Evolutionary conservation across 2,329 filamentous ascomycete species (phyloP), one percentile per base, ranked within the genome.

Genomic region (Aureobasidium sp.): DNA sequence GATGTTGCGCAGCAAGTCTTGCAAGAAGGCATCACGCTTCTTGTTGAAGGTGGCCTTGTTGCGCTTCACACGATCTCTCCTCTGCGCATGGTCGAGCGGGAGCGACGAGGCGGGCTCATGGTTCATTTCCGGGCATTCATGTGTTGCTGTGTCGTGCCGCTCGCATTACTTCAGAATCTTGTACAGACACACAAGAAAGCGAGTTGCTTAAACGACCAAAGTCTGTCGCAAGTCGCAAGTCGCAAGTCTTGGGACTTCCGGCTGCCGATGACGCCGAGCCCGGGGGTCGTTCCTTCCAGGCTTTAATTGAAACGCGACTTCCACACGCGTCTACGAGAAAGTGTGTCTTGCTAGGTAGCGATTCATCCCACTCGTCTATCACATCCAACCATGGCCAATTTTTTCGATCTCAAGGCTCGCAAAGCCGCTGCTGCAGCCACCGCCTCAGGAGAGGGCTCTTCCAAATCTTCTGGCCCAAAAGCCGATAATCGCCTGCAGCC

Each of bases 341-440:
- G 21, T 10, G 29, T n/a, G 13, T 13, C 10, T 15, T 39, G 52
- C 29, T 32, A n/a, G 45, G 39, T 29, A 36, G 16, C n/a, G 9
- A 45, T 39, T 44, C 25, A 49, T n/a, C 34, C 9, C 5, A 11
- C 21, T 10, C 34, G 2, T 16, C 8, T 13, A 41, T 2, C 25
- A n/a, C 41, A 39, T 11, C 25, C 15, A 47, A 48, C 6, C 48
- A 96, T 97, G 89, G 86, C 91, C 54, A 92, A 85, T 72, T 99
- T 99, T 76, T 99, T 99, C 77, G 93, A 96, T 74, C 83, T 97
- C 70, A 96, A 96, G 77, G 93, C 93, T 59, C 86, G 93, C 49
- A 83, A 85, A 65, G 80, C 81, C 44, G 82, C 79, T 41, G 91
- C 91, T 71, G 89, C 88, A 59, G 67, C 70, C 16, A 89, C 86